phyloP scores from a whole-genome alignment of 2,329 filamentous ascomycete genomes.

The Phialophora chinensis region DNA sequence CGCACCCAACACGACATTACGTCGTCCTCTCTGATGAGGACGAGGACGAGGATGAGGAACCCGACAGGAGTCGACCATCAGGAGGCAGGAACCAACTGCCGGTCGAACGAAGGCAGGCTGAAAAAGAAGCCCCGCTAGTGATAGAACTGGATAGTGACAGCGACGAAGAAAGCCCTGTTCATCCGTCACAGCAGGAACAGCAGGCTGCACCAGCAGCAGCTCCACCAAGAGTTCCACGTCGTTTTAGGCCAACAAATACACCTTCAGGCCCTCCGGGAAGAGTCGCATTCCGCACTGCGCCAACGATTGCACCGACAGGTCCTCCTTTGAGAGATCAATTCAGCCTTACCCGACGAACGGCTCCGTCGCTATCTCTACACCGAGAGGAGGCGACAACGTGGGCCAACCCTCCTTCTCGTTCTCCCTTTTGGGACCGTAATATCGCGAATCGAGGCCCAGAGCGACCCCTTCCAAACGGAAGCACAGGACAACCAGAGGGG shows the following conservation, averaged over 20 bases:
- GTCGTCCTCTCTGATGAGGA: background rate
- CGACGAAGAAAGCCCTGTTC: background rate
- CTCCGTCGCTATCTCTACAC: background rate
- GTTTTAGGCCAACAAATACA: background rate
- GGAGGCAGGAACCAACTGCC: background rate
- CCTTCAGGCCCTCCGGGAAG: background rate
- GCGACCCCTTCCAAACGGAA: background rate
- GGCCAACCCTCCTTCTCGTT: background rate
- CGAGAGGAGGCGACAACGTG: background rate
- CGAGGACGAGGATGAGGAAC: background rate
- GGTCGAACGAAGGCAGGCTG: background rate
- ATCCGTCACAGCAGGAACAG: background rate
- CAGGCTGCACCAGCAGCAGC: background rate
- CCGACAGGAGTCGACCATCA: background rate
- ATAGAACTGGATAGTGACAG: slow-evolving; percentile 6
- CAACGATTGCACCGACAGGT: background rate
- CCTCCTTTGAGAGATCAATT: background rate
- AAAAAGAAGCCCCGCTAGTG: background rate
- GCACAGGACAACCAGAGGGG: background rate
- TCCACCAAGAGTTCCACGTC: background rate
- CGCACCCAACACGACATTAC: background rate
- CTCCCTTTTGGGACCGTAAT: background rate
- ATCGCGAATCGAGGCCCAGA: background rate
- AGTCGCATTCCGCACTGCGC: background rate
- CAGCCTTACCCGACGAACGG: background rate